These are phyloP conservation scores for Pythium oligandrum DNA, from an alignment of 352 stramenopile species.

Conservation along the genomic window DNA sequence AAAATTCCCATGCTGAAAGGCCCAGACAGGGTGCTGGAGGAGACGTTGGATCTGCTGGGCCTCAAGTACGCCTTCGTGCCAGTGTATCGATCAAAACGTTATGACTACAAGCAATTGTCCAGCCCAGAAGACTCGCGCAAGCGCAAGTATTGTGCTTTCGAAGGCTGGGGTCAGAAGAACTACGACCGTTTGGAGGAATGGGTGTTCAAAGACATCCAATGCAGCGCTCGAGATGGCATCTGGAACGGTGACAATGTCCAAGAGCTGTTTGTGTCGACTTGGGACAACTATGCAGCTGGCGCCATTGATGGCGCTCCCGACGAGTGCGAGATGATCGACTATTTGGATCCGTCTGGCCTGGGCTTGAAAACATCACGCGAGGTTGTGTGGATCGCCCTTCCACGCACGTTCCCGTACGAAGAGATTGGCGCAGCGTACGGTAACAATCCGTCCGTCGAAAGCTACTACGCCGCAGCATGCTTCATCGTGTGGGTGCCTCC, in stretches of 20 bases:
- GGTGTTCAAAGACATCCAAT: too few relatives aligned
- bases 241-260: neutral
- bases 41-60: conserved; percentile 7
- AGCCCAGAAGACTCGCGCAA: neutral
- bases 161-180: too few relatives aligned
- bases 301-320: neutral
- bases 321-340: neutral
- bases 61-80: conserved; percentile 12
- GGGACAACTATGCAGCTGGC: neutral
- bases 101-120: neutral
- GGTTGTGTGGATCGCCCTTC: conserved; percentile 12
- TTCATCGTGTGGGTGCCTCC: conserved; percentile 12
- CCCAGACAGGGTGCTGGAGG: conserved; percentile 5
- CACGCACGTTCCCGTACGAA: conserved; percentile 4
- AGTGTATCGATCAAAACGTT: conserved; percentile 5
- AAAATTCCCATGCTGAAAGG: conserved; percentile 12
- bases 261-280: neutral
- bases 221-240: too few relatives aligned
- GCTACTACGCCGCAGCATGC: conserved; percentile 11
- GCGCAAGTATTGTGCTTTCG: neutral
- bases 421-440: conserved; percentile 9
- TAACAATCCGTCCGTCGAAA: conserved; percentile 7
- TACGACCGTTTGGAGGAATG: too few relatives aligned
- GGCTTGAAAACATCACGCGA: neutral
- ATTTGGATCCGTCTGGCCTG: conserved; percentile 5